A percentile compares a stretch with the other conserved stretches of the same genome.
Evolutionary conservation across 306 rosid genomes (phyloP).

Genomic region (Hippophae rhamnoides): DNA sequence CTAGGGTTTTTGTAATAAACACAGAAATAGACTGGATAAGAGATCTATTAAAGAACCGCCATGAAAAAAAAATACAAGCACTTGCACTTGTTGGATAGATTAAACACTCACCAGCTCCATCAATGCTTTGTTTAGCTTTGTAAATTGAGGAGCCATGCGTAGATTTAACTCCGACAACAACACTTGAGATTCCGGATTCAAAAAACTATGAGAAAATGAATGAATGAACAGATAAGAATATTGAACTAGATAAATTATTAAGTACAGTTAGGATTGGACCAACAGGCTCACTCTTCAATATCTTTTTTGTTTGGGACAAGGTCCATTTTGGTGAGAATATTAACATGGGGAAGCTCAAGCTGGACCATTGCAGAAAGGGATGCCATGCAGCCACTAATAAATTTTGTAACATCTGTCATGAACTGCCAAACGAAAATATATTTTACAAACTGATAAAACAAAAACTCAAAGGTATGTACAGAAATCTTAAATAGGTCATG

Average conservation of each 20-base stretch:
- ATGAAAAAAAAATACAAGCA: neutral
- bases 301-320: conserved; percentile 70
- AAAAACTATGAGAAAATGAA: conserved; percentile 36
- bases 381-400: conserved; percentile 87
- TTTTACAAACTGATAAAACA: no score
- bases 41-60: neutral
- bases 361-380: conserved; percentile 34
- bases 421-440: conserved; percentile 32
- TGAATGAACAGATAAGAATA: conserved; percentile 1
- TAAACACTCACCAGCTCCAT: conserved; percentile 55
- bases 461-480: no score
- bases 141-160: conserved; percentile 77
- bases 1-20: neutral
- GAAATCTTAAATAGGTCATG: no score
- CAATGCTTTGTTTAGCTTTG: conserved; percentile 77
- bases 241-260: neutral
- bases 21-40: neutral
- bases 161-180: conserved; percentile 72
- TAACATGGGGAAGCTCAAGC: conserved; percentile 85
- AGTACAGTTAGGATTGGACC: neutral
- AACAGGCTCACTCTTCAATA: conserved; percentile 52
- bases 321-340: conserved; percentile 94
- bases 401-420: conserved; percentile 85
- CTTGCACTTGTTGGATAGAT: neutral
- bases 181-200: conserved; percentile 65